A percentile compares a stretch with the other conserved stretches of the same genome.
These are phyloP conservation scores for Metarhizium humberi DNA, from an alignment of 2,329 filamentous ascomycete species.

Conservation along the genomic window DNA sequence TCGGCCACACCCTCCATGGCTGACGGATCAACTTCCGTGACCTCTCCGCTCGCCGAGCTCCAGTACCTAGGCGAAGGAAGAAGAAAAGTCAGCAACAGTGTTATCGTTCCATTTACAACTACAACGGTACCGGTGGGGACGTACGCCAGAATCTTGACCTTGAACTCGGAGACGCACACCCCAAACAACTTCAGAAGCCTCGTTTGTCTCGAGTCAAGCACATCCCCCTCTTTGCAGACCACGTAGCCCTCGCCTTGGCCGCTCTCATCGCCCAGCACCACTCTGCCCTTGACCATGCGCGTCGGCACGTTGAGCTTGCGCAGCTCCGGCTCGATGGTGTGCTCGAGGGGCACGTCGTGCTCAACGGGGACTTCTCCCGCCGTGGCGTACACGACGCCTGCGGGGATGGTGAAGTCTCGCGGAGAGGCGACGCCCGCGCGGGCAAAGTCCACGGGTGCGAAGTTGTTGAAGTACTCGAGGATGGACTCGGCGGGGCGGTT, in stretches of 20 bases:
- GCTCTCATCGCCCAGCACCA: constrained; percentile 55
- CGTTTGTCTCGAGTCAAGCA: constrained; percentile 84
- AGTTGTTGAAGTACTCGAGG: constrained; percentile 60
- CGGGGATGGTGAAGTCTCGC: constrained; percentile 70
- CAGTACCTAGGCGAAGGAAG: constrained; percentile 39
- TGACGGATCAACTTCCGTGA: constrained; percentile 42
- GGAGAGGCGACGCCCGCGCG: constrained; percentile 71
- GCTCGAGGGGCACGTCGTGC: constrained; percentile 77
- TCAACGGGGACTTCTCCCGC: constrained; percentile 72
- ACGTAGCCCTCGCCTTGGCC: constrained; percentile 54
- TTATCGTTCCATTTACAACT: constrained; percentile 1
- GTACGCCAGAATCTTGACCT: constrained; percentile 66
- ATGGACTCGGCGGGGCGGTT: constrained; percentile 62
- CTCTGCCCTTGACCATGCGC: constrained; percentile 77
- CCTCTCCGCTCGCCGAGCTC: constrained; percentile 47
- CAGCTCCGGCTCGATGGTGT: constrained; percentile 84
- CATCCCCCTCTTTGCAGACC: constrained; percentile 78
- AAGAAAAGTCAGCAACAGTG: not conserved
- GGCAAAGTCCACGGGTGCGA: constrained; percentile 77
- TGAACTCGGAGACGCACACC: constrained; percentile 84
- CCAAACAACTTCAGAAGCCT: constrained; percentile 90
- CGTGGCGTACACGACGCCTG: constrained; percentile 70
- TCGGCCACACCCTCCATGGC: constrained; percentile 29
- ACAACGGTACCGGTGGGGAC: constrained; percentile 11
- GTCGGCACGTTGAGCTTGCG: constrained; percentile 85